Evolutionary conservation across 2,329 filamentous ascomycete species (phyloP), one percentile per base, ranked within the genome.

Genomic region (Colletotrichum sp.): DNA sequence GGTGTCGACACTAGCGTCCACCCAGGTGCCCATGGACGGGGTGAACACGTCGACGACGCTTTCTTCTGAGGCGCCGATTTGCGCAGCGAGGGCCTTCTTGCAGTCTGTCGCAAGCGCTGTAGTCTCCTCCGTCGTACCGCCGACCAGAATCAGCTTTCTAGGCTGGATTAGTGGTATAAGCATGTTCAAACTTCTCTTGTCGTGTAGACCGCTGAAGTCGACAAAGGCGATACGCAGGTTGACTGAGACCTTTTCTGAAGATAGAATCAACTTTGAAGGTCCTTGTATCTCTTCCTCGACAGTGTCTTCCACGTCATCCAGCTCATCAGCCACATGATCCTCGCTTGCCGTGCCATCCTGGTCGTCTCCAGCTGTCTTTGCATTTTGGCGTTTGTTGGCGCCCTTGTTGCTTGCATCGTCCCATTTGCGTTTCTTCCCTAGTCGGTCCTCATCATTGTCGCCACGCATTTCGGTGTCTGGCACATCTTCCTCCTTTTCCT

Each of bases 371-470:
- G 87, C 85, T 7, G 82, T 85, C 67, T 83, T 83, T 9, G 85
- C 78, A 56, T 91, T 91, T 13, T 91, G 88, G 30, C 93, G 91
- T 82, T 95, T 96, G 79, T 88, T 91, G 28, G 85, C 80, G 13
- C 88, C 88, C 4, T 74, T 73, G 24, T 73, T 77, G 28, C 78
- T 80, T 43, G 83, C 86, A 76, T 97, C 95, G 78, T 96, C 95
- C 95, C 96, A 98, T 84, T 95, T 97, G 76, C 97, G 92, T 85
- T 99, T 99, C 87, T 96, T 96, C 21, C 96, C 97, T 24, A 98
- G 89, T 61, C 91, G 91, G 67, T 91, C 91, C 78, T 93, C 89
- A 36, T 86, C 85, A 32, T 88, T 88, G 15, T 84, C 84, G 74
- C 89, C 88, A 16, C 87, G 87, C 18, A 85, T 87, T 24, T 86